Evolutionary conservation across 2,329 filamentous ascomycete species (phyloP), one percentile per base, ranked within the genome.

Genomic region (Arthrobotrys musiformis): DNA sequence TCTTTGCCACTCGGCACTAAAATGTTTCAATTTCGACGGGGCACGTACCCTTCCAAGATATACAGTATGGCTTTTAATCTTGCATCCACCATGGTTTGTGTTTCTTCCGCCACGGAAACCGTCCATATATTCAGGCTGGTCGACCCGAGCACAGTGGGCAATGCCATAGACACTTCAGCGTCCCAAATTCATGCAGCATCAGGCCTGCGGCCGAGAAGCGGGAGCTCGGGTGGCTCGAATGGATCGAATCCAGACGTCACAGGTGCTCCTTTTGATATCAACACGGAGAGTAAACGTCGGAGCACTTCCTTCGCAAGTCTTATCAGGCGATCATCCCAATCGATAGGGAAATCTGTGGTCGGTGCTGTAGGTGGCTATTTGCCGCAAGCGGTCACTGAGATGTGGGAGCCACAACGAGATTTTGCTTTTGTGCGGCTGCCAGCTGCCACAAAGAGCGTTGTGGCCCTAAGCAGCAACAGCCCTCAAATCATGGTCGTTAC

Each of bases 1-100:
- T 93, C 93, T 0, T 89, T 99, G 0, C 95, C 95, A 1, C 90
- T 90, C 79, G 95, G 93, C 9, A 91, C 94, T 81, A 99, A 98
- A 83, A 87, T 99, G 17, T 98, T 94, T 83, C 94, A 99, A 83
- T 99, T 99, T 85, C 90, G 95, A 75, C 90, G 95, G 79, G 95
- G 95, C 48, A 97, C 94, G 1, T 97, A 97, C 84, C 95, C 95
- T 0, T 94, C 94, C 1, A 70, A 72, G 52, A 99, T 99, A 80
- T 97, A 94, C 85, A 97, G 93, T 88, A 97, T 99, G 93, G 97
- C 94, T 0, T 99, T 99, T 85, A 99, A 99, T 83, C 90, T 93
- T 60, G 93, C 92, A 74, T 97, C 94, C 1, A 97, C 94, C 0
- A 86, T 99, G 9, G 88, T 99, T 37, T 97, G 94, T 82, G 94